phyloP scores from a whole-genome alignment of 768 basidiomycete genomes.

The Tephrocybe sp. region DNA sequence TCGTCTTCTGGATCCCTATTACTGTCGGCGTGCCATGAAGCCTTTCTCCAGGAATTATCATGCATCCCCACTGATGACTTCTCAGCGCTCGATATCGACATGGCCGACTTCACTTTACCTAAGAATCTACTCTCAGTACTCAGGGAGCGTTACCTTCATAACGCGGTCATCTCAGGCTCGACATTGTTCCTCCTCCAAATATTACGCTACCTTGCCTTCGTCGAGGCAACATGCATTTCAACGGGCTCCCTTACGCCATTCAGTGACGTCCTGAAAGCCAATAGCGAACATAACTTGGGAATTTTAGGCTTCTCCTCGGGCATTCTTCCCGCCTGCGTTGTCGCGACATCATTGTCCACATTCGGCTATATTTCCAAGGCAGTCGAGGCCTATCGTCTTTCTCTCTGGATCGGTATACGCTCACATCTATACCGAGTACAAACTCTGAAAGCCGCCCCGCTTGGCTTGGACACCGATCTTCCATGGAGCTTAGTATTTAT shows the following conservation, averaged over 20 bases:
- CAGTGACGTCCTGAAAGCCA: slow-evolving; percentile 31
- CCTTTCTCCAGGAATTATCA: slow-evolving; percentile 48
- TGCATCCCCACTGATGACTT: slow-evolving; percentile 40
- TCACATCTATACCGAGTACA: slow-evolving; percentile 30
- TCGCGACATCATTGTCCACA: slow-evolving; percentile 39
- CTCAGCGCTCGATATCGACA: slow-evolving; percentile 35
- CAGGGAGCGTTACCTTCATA: slow-evolving; percentile 34
- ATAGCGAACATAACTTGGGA: slow-evolving; percentile 33
- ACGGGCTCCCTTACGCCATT: slow-evolving; percentile 24
- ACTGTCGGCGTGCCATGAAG: slow-evolving; percentile 49
- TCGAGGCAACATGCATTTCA: slow-evolving; percentile 16
- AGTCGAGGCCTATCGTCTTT: slow-evolving; percentile 48
- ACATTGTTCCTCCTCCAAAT: slow-evolving; percentile 51
- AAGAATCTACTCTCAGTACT: slow-evolving; percentile 38
- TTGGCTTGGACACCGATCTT: slow-evolving; percentile 24
- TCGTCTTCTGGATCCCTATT: slow-evolving; percentile 42
- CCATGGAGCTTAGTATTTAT: slow-evolving; percentile 25
- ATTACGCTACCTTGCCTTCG: slow-evolving; percentile 51
- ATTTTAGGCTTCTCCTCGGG: slow-evolving; percentile 59
- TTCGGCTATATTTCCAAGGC: slow-evolving; percentile 43
- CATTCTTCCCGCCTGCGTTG: slow-evolving; percentile 52
- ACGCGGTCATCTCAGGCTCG: slow-evolving; percentile 50
- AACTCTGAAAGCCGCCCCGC: slow-evolving; percentile 19
- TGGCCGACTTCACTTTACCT: slow-evolving; percentile 42
- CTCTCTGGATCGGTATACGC: slow-evolving; percentile 54